These are phyloP conservation scores for Pleurotus salmoneostramineus DNA, from an alignment of 768 basidiomycete genomes.

Conservation along the genomic window DNA sequence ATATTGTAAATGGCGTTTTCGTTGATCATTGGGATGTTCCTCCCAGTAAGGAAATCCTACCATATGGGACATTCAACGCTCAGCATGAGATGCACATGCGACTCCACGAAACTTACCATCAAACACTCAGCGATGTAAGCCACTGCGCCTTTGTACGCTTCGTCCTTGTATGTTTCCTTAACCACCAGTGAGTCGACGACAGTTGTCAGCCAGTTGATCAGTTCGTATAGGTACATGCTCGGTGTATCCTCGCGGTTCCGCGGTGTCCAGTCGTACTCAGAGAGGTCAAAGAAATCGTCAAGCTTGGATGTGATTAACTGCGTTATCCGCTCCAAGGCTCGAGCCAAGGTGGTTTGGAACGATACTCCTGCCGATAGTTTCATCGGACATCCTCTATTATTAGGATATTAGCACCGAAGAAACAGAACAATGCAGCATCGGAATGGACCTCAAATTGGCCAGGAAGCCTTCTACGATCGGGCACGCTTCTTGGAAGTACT, in stretches of 20 bases:
- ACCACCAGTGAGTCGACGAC: conserved; percentile 89
- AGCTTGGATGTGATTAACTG: conserved; percentile 86
- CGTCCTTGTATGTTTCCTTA: conserved; percentile 82
- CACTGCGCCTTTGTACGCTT: conserved; percentile 87
- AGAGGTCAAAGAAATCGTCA: conserved; percentile 92
- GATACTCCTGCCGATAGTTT: conserved; percentile 57
- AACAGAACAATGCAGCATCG: conserved; percentile 5
- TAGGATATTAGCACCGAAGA: conserved; percentile 40
- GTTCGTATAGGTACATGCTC: conserved; percentile 92
- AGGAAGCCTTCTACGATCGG: conserved; percentile 81
- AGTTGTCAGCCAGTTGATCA: conserved; percentile 94
- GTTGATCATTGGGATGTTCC: conserved; percentile 75
- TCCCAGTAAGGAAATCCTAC: conserved; percentile 76
- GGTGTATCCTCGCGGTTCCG: conserved; percentile 66
- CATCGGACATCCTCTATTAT: conserved; percentile 80
- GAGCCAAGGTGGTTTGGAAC: conserved; percentile 66
- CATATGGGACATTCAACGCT: not conserved
- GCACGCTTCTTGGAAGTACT: conserved; percentile 86
- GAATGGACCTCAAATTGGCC: conserved; percentile 69
- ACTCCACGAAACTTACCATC: conserved; percentile 55
- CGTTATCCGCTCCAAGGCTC: conserved; percentile 73
- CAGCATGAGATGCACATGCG: not conserved
- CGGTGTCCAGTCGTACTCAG: conserved; percentile 94
- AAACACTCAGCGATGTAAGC: conserved; percentile 83
- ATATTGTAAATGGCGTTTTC: conserved; percentile 88